Conservation (phyloP, 192 early-diverging fungal genomes). For the Mortierella alpina region DNA sequence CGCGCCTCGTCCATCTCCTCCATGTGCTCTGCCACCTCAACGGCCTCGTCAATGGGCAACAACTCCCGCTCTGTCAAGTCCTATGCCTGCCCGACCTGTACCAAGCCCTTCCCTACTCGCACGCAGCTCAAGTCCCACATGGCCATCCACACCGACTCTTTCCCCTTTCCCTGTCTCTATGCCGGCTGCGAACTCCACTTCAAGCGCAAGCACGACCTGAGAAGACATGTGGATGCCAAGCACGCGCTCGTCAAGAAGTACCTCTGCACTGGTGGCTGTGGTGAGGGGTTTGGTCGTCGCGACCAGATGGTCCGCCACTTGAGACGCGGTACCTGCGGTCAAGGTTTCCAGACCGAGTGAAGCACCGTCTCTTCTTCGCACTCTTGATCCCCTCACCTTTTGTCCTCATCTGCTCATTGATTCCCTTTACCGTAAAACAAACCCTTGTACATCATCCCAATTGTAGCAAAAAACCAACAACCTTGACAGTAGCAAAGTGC, state of each 20-base stretch:
- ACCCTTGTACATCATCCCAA: conserved; percentile 20
- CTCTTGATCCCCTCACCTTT: neutral
- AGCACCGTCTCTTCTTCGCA: neutral
- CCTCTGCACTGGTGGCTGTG: conserved; percentile 50
- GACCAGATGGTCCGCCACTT: conserved; percentile 52
- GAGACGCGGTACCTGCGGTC: conserved; percentile 38
- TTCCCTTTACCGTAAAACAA: no score
- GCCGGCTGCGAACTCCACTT: conserved; percentile 48
- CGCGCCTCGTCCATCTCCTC: conserved; percentile 15
- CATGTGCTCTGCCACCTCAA: neutral
- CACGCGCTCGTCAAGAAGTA: conserved; percentile 53
- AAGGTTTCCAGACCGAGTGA: conserved; percentile 52
- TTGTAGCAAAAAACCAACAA: conserved; percentile 7
- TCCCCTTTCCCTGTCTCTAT: conserved; percentile 52
- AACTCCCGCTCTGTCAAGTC: conserved; percentile 31
- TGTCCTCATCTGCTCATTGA: neutral
- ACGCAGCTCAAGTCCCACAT: conserved; percentile 57
- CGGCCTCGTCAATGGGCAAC: neutral
- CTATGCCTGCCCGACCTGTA: conserved; percentile 50
- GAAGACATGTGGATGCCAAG: conserved; percentile 54
- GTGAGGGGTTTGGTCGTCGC: conserved; percentile 51
- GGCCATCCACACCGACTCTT: conserved; percentile 50
- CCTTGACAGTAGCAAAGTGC: conserved; percentile 29
- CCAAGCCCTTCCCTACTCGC: conserved; percentile 50
- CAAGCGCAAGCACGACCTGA: conserved; percentile 57